These are phyloP conservation scores for Brassica rapa DNA, from an alignment of 345 rosid species.

Conservation along the genomic window DNA sequence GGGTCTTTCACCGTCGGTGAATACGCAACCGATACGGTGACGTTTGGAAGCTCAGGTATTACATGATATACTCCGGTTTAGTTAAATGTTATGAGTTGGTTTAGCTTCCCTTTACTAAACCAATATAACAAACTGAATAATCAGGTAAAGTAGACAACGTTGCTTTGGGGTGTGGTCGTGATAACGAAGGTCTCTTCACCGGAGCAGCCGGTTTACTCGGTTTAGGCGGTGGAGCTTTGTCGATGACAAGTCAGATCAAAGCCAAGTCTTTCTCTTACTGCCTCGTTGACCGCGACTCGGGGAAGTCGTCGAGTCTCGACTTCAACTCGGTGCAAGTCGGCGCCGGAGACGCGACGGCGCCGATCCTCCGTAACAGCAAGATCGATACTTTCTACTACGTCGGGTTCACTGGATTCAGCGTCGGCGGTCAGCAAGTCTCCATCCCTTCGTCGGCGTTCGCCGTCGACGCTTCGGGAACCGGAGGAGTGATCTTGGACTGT, in stretches of 20 bases:
- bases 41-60: constrained; percentile 59
- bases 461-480: constrained; percentile 67
- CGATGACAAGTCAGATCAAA: constrained; percentile 72
- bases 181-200: constrained; percentile 79
- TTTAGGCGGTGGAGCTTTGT: constrained; percentile 87
- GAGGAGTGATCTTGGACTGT: constrained; percentile 85
- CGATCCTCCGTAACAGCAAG: constrained; percentile 57
- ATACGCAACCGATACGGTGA: constrained; percentile 67
- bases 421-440: constrained; percentile 67
- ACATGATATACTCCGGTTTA: too few species aligned
- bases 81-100: too few species aligned
- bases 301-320: constrained; percentile 66
- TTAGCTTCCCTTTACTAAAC: too few species aligned
- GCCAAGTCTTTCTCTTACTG: constrained; percentile 86
- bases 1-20: constrained; percentile 87
- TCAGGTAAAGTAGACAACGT: constrained; percentile 42
- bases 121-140: too few species aligned
- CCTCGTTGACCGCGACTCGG: constrained; percentile 81
- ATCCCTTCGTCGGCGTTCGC: constrained; percentile 61
- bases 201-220: constrained; percentile 91
- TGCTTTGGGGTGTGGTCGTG: constrained; percentile 84
- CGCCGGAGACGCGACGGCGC: constrained; percentile 57
- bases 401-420: constrained; percentile 77
- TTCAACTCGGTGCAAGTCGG: constrained; percentile 59
- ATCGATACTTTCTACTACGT: constrained; percentile 85